These are phyloP conservation scores for Trichoderma gamsii DNA, from an alignment of 495 filamentous ascomycete species.

Conservation along the genomic window DNA sequence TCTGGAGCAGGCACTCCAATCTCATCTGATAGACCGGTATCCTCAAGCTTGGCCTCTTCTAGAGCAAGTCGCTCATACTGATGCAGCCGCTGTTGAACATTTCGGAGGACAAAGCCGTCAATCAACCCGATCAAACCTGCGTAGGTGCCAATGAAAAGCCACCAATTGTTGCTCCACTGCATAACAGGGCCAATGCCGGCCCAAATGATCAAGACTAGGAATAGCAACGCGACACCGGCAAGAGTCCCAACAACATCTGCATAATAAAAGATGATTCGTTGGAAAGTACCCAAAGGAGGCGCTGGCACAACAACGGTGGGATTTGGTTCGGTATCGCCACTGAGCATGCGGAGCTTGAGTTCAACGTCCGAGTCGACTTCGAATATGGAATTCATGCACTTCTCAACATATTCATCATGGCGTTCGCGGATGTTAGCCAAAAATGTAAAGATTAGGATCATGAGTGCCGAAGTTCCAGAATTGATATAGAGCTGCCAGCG, in stretches of 20 bases:
- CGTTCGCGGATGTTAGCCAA: constrained; percentile 35
- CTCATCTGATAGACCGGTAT: background rate
- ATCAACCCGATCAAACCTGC: constrained; percentile 36
- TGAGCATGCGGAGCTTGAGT: constrained; percentile 27
- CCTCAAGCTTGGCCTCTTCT: background rate
- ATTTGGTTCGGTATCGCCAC: constrained; percentile 25
- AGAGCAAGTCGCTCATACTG: constrained; percentile 20
- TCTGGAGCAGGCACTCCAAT: background rate
- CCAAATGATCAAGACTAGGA: constrained; percentile 30
- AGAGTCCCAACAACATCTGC: constrained; percentile 35
- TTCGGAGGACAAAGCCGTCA: constrained; percentile 36
- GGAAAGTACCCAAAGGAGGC: constrained; percentile 23
- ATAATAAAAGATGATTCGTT: constrained; percentile 31
- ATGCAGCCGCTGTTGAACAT: constrained; percentile 29
- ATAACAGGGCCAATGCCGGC: constrained; percentile 27
- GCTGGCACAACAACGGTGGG: constrained; percentile 23
- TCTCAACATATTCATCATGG: constrained; percentile 27
- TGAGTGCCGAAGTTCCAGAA: constrained; percentile 30
- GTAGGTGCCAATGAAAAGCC: constrained; percentile 39
- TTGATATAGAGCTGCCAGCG: constrained; percentile 40
- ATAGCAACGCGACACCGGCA: constrained; percentile 28
- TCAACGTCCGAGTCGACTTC: constrained; percentile 34
- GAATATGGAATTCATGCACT: constrained; percentile 31
- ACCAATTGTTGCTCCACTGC: constrained; percentile 35
- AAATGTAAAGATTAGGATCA: constrained; percentile 33